Evolutionary conservation across 2,329 filamentous ascomycete species (phyloP).

Genomic region (Cladosporium sp.): DNA sequence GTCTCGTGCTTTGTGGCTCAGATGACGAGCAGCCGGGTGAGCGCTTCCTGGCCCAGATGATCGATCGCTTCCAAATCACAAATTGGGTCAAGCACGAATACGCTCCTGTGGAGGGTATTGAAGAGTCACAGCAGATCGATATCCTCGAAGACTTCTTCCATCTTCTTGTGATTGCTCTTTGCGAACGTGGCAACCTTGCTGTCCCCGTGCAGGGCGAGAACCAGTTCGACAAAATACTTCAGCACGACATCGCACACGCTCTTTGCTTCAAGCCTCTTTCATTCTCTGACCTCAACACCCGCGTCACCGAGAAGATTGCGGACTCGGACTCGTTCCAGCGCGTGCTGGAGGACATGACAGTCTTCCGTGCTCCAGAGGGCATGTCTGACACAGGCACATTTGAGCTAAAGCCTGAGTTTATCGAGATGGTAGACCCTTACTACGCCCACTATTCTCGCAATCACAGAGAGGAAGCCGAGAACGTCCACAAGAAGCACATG

Average conservation of each 20-base stretch:
- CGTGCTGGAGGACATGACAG: constrained; percentile 83
- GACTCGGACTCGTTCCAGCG: constrained; percentile 86
- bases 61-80: constrained; percentile 87
- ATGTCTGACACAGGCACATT: constrained; percentile 92
- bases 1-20: constrained; percentile 81
- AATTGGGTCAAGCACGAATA: constrained; percentile 86
- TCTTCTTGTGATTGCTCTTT: constrained; percentile 84
- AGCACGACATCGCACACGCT: constrained; percentile 88
- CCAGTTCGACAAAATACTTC: constrained; percentile 63
- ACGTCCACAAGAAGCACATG: constrained; percentile 81
- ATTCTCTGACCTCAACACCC: constrained; percentile 85
- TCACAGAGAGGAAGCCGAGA: constrained; percentile 92
- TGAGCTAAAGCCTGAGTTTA: constrained; percentile 81
- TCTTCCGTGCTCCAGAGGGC: constrained; percentile 86
- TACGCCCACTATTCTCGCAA: constrained; percentile 96
- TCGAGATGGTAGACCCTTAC: constrained; percentile 91
- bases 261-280: constrained; percentile 95
- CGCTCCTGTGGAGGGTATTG: constrained; percentile 71
- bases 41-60: constrained; percentile 78
- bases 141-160: constrained; percentile 96
- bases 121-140: constrained; percentile 86
- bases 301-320: constrained; percentile 84
- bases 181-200: constrained; percentile 76
- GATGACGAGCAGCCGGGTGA: constrained; percentile 54
- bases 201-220: constrained; percentile 67